Evolutionary conservation across 805 yeast species (phyloP), one percentile per base, ranked within the genome.

Genomic region (Wickerhamiella sorbophila): DNA sequence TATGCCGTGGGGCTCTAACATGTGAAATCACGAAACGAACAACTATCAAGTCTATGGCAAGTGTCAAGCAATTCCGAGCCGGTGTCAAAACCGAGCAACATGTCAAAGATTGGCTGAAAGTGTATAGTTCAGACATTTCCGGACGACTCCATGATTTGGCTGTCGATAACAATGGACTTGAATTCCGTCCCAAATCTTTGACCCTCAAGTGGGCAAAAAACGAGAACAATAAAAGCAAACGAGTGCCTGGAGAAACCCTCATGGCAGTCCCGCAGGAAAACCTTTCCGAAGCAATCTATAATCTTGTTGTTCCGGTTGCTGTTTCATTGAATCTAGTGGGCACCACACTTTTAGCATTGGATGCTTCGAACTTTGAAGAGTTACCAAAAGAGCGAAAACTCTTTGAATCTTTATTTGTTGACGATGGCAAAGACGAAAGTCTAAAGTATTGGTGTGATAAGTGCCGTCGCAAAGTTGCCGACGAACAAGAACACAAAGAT

Each of bases 21-120:
- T 65, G 65, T n/a, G 77, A 75, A 18, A 61, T 91, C 4, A 66
- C 67, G 6, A 65, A 72, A 10, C 66, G 80, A 37, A 71, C 76
- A 0, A 74, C 75, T 20, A 67, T 82, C 6, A 84, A 86, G 55
- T 77, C 94, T 0, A 88, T 91, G 97, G 77, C 77, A 61, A 79
- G 95, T 0, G 77, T 77, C 38, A 91, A 91, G 56, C 84, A 86
- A 54, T 78, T 88, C 58, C 60, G 77, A 38, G 70, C 73, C 0
- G 63, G 75, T 0, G 75, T 87, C 2, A 59, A 58, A 3, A 65
- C 67, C 2, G 47, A 68, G 5, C 63, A 62, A 2, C 94, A 83
- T 50, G 72, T 82, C 18, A 48, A 64, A 4, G 76, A 74, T 17
- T 88, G 98, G 98, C 61, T 88, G 5, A 74, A 69, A 31, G 93